Conservation (phyloP, 768 basidiomycete species). For the Pilatotrama ljubarskyi region DNA sequence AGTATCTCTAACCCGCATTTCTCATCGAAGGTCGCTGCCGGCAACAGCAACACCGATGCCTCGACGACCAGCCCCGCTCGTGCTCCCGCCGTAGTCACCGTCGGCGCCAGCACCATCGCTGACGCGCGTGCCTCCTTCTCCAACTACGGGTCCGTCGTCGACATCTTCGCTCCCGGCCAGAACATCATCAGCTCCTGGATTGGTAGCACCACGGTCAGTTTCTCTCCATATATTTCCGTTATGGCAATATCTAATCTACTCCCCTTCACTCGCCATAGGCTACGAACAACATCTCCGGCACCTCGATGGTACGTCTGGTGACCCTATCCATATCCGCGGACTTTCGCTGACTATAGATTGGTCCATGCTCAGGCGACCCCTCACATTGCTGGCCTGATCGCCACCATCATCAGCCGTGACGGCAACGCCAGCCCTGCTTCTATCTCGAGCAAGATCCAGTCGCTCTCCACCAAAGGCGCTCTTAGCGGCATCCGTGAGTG, state of each 20-base stretch:
- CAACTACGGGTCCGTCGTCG: slow-evolving; percentile 44
- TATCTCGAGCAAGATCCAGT: slow-evolving; percentile 31
- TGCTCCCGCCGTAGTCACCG: slow-evolving; percentile 37
- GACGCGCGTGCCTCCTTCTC: slow-evolving; percentile 40
- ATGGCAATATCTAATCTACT: not conserved
- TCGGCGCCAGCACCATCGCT: slow-evolving; percentile 40
- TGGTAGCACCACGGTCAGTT: slow-evolving; percentile 4
- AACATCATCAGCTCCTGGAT: slow-evolving; percentile 16
- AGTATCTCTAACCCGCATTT: not conserved
- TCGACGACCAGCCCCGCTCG: slow-evolving; percentile 37
- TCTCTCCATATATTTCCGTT: not conserved
- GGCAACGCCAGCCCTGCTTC: slow-evolving; percentile 36
- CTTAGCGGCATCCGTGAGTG: slow-evolving; percentile 31
- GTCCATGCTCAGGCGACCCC: slow-evolving; percentile 38
- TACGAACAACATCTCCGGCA: slow-evolving; percentile 21
- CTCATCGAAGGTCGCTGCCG: slow-evolving; percentile 33
- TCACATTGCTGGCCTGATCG: slow-evolving; percentile 42
- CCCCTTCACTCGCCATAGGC: not conserved
- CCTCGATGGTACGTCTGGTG: slow-evolving; percentile 20
- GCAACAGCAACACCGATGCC: slow-evolving; percentile 38
- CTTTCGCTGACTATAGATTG: slow-evolving; percentile 17
- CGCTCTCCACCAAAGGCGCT: slow-evolving; percentile 31
- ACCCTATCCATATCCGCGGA: not conserved
- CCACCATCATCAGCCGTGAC: slow-evolving; percentile 36
- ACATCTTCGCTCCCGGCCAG: slow-evolving; percentile 43